Base-by-base conservation (phyloP, 352 stramenopile genomes). In the Phytophthora tentaculata region DNA sequence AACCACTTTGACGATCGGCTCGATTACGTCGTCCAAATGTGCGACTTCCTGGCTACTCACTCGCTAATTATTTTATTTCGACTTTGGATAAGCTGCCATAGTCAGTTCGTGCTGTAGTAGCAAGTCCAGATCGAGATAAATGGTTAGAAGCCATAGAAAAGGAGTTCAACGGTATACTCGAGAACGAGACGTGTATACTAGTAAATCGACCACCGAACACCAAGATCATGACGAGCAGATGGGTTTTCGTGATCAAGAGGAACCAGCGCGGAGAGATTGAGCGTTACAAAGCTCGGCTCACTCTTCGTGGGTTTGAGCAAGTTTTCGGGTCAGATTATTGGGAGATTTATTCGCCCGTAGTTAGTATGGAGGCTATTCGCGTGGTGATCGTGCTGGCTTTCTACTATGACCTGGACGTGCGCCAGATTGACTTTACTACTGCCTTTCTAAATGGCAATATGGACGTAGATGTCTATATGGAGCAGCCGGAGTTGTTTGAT, bases 321-420 rank as follows among this genome's bases (percentile, higher is more conserved):
- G 22, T 19, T 5, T 63, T 55, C 16, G 56, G 28, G 7, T 37
- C 39, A 5, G 26, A 61, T 20, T 63, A 55, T 28, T 63, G 56
- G 43, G 32, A 55, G n/a, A 39, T 51, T 17, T 54, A 63, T n/a
- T 19, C 44, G 1, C 44, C 56, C 6, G 56, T 48, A 17, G 56
- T 48, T 5, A 7, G 24, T n/a, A 41, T n/a, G n/a, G 19, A 47
- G 16, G 28, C 49, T 9, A 55, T 48, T 48, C 41, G 41, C n/a
- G 41, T 43, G 6, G n/a, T 28, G 26, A 10, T 55, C 5, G 5
- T 55, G 26, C 3, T 39, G 24, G 3, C 39, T 4, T 45, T 45
- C 39, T 45, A 45, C 39, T 45, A 13, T 20, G 17, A 45, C 17
- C 39, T 45, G 39, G 2, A 45, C 3, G 6, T 45, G 5, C 39